A percentile compares a stretch with the other conserved stretches of the same genome.
Conservation (phyloP, 139 green algal species). For the Tetradesmus lagerheimii region DNA sequence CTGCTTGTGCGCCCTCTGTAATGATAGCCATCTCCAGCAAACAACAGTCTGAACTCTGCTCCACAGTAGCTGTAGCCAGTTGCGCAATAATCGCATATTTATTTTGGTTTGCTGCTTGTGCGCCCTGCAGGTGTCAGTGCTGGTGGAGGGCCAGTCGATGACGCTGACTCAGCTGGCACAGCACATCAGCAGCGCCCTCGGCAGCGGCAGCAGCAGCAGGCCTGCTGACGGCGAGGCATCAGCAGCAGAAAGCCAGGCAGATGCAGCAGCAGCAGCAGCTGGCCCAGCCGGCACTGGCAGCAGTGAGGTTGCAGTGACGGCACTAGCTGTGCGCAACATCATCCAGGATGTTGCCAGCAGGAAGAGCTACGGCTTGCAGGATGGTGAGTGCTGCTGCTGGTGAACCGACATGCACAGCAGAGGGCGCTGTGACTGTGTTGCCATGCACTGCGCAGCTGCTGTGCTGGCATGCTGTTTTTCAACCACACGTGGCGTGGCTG, state of each 20-base stretch:
- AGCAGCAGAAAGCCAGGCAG: background rate
- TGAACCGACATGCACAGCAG: background rate
- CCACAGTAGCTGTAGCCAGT: no score
- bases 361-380: constrained; percentile 72
- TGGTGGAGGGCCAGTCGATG: constrained; percentile 25
- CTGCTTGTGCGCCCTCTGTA: background rate
- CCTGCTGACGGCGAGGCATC: background rate
- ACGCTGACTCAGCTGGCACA: constrained; percentile 28
- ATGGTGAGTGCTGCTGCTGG: constrained; percentile 48
- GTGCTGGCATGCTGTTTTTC: background rate
- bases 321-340: constrained; percentile 52
- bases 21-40: no score
- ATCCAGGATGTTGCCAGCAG: constrained; percentile 75
- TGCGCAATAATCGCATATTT: no score
- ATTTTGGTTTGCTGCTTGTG: background rate
- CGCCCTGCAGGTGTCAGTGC: constrained; percentile 16
- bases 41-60: no score
- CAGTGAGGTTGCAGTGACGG: background rate
- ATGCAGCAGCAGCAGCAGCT: background rate
- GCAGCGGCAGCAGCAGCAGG: background rate
- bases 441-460: background rate
- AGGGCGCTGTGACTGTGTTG: background rate
- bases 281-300: background rate
- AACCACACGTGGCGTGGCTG: background rate
- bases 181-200: constrained; percentile 25